Conservation (phyloP, 805 yeast species). For the Wickerhamomyces sydowiorum region DNA sequence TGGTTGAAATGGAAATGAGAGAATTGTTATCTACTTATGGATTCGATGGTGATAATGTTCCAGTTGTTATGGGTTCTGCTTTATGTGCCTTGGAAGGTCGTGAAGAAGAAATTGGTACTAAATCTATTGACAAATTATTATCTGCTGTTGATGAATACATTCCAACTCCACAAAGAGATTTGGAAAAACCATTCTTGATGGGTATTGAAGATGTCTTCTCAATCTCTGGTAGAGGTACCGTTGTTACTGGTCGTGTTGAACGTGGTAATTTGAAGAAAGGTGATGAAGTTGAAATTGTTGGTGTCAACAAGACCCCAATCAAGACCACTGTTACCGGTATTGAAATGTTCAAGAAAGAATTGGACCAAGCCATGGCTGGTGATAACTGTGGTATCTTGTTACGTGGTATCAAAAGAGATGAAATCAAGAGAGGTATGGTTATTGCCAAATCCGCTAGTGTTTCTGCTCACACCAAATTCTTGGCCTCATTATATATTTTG, state of each 20-base stretch:
- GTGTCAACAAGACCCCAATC: conserved; percentile 77
- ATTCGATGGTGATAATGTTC: conserved; percentile 97
- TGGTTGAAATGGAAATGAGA: conserved; percentile 99
- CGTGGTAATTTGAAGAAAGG: conserved; percentile 97
- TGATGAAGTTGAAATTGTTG: conserved; percentile 97
- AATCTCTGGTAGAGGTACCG: conserved; percentile 99
- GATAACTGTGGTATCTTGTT: conserved; percentile 97
- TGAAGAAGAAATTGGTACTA: conserved; percentile 86
- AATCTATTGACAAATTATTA: conserved; percentile 77
- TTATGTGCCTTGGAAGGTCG: conserved; percentile 89
- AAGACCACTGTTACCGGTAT: conserved; percentile 97
- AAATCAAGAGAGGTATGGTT: conserved; percentile 96
- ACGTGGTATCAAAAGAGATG: conserved; percentile 98
- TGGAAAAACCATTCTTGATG: conserved; percentile 93
- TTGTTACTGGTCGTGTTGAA: conserved; percentile 98
- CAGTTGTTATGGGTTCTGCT: conserved; percentile 98
- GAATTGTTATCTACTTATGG: conserved; percentile 88
- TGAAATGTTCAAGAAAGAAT: conserved; percentile 99
- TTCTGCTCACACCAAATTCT: conserved; percentile 87
- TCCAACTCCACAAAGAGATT: conserved; percentile 95
- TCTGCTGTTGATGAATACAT: conserved; percentile 91
- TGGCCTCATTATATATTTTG: conserved; percentile 88
- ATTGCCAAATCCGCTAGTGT: conserved; percentile 89
- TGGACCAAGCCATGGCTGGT: conserved; percentile 97
- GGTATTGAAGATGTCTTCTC: conserved; percentile 98